Percentiles rank a stretch among this genome's conserved stretches.
Evolutionary conservation across 2,329 filamentous ascomycete species (phyloP).

Genomic region (Paracamarosporium sp.): DNA sequence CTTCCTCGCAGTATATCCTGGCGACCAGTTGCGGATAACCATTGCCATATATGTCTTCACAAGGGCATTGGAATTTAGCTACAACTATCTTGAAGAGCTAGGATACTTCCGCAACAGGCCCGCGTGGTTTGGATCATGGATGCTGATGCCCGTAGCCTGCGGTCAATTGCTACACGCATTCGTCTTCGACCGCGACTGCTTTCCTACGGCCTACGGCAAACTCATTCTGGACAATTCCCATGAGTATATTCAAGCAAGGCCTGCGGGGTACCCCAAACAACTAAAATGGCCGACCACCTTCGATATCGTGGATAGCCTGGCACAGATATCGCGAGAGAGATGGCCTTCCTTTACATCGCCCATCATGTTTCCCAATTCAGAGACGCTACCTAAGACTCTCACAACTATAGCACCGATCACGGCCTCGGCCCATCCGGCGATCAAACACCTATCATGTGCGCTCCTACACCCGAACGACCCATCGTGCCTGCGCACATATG

Average conservation of each 20-base stretch:
- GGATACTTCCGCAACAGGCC: constrained; percentile 71
- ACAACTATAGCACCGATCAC: constrained; percentile 76
- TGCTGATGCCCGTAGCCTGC: constrained; percentile 57
- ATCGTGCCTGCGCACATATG: constrained; percentile 84
- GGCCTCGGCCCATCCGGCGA: constrained; percentile 83
- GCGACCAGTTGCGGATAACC: constrained; percentile 74
- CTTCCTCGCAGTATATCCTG: constrained; percentile 77
- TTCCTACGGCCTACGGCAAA: constrained; percentile 63
- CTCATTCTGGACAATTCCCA: constrained; percentile 76
- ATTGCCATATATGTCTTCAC: constrained; percentile 83
- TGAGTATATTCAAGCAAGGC: constrained; percentile 78
- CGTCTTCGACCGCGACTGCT: constrained; percentile 60
- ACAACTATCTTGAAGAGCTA: constrained; percentile 81
- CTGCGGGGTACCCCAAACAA: constrained; percentile 69
- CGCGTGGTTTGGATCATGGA: constrained; percentile 64
- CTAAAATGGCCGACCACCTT: constrained; percentile 77
- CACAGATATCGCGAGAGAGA: constrained; percentile 77
- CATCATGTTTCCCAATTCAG: constrained; percentile 77
- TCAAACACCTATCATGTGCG: constrained; percentile 85
- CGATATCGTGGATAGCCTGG: constrained; percentile 81
- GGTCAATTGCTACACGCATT: constrained; percentile 60
- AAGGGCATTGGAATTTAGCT: constrained; percentile 82
- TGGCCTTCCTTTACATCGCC: constrained; percentile 92
- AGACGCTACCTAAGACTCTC: constrained; percentile 71
- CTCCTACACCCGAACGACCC: constrained; percentile 87